These are phyloP conservation scores for Tolypocladium tropicale DNA, from an alignment of 2,329 filamentous ascomycete genomes.

Conservation along the genomic window DNA sequence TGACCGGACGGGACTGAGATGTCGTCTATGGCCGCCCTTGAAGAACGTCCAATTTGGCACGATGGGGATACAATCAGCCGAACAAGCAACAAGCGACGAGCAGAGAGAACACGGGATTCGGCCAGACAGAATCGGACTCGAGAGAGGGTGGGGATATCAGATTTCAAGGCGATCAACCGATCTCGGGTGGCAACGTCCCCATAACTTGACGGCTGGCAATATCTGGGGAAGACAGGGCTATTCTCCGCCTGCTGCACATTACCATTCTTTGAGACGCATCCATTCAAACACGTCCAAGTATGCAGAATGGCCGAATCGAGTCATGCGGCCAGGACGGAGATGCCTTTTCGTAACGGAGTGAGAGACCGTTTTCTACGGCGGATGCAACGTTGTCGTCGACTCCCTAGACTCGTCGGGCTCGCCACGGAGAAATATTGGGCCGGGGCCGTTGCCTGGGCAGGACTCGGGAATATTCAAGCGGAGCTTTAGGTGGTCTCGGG, in stretches of 20 bases:
- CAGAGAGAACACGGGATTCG: neutral
- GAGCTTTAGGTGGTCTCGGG: neutral
- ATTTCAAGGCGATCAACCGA: neutral
- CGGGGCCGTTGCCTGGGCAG: neutral
- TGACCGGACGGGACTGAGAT: neutral
- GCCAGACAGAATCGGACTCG: neutral
- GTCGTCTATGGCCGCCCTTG: neutral
- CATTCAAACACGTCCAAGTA: neutral
- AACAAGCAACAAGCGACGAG: neutral
- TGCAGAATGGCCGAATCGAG: neutral
- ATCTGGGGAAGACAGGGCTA: too few species aligned
- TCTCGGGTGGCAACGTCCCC: neutral
- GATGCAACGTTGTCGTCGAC: constrained; percentile 9
- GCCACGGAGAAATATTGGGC: neutral
- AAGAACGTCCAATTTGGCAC: neutral
- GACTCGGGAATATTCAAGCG: too few species aligned
- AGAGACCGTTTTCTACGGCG: neutral
- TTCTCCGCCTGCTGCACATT: neutral
- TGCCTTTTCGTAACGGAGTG: neutral
- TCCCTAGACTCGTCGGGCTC: neutral
- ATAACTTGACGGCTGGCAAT: neutral
- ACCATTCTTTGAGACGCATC: neutral
- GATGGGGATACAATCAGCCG: neutral
- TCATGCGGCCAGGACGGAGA: neutral
- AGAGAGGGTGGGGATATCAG: neutral